phyloP scores from a whole-genome alignment of 805 yeast genomes.

The Huiozyma naganishii region DNA sequence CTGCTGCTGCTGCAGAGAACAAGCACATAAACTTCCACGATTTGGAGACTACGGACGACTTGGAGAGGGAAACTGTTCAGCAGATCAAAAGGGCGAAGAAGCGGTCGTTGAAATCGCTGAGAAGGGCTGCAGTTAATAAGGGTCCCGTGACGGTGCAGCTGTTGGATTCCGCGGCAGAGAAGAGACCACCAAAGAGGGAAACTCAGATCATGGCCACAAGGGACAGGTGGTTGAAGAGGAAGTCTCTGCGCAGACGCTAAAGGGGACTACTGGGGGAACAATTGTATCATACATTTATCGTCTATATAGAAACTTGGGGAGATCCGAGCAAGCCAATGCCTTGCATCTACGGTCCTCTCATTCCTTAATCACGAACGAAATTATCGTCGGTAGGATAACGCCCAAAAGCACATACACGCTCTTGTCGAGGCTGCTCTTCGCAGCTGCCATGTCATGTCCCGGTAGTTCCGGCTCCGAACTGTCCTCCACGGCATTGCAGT shows the following conservation, averaged over 20 bases:
- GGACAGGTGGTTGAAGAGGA: conserved; percentile 28
- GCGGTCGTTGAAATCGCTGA: conserved; percentile 24
- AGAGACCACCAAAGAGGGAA: conserved; percentile 25
- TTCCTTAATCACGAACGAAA: conserved; percentile 18
- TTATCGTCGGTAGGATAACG: conserved; percentile 19
- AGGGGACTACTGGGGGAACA: background rate
- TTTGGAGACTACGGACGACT: conserved; percentile 10
- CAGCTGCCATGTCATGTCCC: background rate
- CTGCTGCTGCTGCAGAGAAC: conserved; percentile 8
- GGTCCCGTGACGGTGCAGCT: conserved; percentile 36
- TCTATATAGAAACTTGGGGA: background rate
- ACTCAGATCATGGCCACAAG: conserved; percentile 16
- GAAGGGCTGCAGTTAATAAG: conserved; percentile 22
- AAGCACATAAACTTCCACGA: conserved; percentile 30
- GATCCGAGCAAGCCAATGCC: no score
- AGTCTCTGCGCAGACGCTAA: conserved; percentile 19
- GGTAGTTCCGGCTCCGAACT: background rate
- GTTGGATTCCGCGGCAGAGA: conserved; percentile 10
- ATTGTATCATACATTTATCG: background rate
- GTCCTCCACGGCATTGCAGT: conserved; percentile 1
- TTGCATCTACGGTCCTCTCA: background rate
- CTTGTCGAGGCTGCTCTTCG: conserved; percentile 7
- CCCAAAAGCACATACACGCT: conserved; percentile 19
- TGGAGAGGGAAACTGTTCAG: conserved; percentile 9
- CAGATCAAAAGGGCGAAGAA: conserved; percentile 20